phyloP scores from a whole-genome alignment of 352 stramenopile species.

The Aphanomyces cochlioides region DNA sequence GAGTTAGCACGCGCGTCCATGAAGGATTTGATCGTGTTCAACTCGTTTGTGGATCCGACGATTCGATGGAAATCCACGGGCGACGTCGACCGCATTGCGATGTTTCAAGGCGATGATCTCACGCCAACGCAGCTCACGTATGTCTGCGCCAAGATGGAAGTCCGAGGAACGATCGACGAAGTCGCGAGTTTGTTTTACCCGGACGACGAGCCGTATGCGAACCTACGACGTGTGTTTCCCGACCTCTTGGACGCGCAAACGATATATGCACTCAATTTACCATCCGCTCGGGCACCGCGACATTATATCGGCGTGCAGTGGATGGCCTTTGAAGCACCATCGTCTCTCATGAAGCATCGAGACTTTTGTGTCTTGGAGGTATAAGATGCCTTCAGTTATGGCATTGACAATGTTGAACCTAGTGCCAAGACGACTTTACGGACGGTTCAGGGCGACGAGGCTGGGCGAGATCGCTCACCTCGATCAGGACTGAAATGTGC shows the following conservation, averaged over 20 bases:
- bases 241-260: constrained; percentile 17
- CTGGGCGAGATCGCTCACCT: constrained; percentile 16
- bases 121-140: constrained; percentile 14
- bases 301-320: constrained; percentile 17
- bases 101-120: constrained; percentile 20
- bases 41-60: constrained; percentile 7
- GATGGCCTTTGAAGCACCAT: constrained; percentile 18
- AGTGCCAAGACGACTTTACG: constrained; percentile 25
- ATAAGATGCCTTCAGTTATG: neutral
- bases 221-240: constrained; percentile 10
- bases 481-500: neutral
- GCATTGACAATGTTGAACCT: neutral
- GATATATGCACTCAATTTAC: constrained; percentile 16
- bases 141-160: constrained; percentile 24
- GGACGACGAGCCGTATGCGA: constrained; percentile 1
- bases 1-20: neutral
- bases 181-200: constrained; percentile 9
- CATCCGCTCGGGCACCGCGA: constrained; percentile 9
- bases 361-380: constrained; percentile 28
- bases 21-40: constrained; percentile 20
- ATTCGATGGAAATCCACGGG: constrained; percentile 19
- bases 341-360: constrained; percentile 9
- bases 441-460: constrained; percentile 7
- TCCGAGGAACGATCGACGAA: constrained; percentile 14
- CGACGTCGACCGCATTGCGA: neutral